phyloP scores from a whole-genome alignment of 192 early-diverging fungal genomes.

The Backusella sp. region DNA sequence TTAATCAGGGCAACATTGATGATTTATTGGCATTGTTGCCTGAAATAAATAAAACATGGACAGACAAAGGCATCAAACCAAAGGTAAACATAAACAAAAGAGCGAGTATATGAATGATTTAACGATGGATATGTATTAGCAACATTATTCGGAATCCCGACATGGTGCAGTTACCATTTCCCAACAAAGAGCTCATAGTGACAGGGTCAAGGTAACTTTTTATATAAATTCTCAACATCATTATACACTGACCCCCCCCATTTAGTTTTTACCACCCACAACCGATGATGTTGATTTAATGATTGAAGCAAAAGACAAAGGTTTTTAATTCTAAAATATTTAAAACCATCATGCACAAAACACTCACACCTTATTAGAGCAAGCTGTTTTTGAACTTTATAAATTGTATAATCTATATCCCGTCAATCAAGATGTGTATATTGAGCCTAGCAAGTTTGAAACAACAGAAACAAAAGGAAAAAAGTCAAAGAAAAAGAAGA shows the following conservation, averaged over 20 bases:
- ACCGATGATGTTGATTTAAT: constrained; percentile 46
- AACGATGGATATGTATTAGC: background rate
- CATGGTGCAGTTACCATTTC: constrained; percentile 36
- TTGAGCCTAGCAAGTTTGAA: constrained; percentile 11
- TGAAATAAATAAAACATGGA: constrained; percentile 45
- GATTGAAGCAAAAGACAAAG: constrained; percentile 59
- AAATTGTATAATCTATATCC: constrained; percentile 31
- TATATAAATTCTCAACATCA: background rate
- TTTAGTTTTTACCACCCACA: constrained; percentile 42
- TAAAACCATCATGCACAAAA: background rate
- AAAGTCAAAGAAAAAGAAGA: background rate
- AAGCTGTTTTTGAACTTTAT: constrained; percentile 48
- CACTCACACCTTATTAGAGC: constrained; percentile 27
- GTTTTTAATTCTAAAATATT: background rate
- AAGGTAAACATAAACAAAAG: constrained; percentile 24
- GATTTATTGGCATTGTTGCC: constrained; percentile 28
- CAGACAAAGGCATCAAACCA: constrained; percentile 38
- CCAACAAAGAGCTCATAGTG: constrained; percentile 45
- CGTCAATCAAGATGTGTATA: constrained; percentile 20
- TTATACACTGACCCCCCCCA: background rate
- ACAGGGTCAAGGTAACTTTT: constrained; percentile 26
- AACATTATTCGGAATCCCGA: constrained; percentile 46
- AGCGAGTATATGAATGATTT: background rate
- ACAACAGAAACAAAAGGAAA: constrained; percentile 27
- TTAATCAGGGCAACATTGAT: constrained; percentile 23